These are phyloP conservation scores for Pyricularia sp. DNA, from an alignment of 2,329 filamentous ascomycete genomes.

Conservation along the genomic window DNA sequence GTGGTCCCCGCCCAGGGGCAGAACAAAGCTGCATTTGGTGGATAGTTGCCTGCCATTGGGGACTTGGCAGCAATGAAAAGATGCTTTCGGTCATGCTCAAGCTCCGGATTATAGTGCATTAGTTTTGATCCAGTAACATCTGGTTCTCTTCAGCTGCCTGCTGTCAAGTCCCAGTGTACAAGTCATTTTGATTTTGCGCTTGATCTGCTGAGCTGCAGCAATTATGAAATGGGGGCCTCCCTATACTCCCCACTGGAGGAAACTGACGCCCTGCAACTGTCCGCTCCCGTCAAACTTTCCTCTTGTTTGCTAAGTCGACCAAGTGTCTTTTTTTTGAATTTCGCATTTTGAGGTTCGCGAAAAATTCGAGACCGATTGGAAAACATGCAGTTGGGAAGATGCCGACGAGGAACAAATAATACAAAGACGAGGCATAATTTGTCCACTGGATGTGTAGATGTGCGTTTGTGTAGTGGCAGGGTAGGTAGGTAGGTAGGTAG, in stretches of 20 bases:
- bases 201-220: slow-evolving; percentile 1
- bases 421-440: background rate
- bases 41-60: background rate
- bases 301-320: background rate
- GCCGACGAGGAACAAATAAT: background rate
- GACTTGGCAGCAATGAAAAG: background rate
- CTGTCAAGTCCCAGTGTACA: background rate
- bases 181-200: background rate
- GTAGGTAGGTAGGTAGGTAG: background rate
- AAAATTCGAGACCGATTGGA: background rate
- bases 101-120: background rate
- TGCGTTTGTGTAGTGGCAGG: background rate
- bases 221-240: background rate
- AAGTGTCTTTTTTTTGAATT: background rate
- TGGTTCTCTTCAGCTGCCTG: background rate
- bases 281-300: background rate
- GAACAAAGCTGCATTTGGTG: background rate
- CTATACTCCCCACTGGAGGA: slow-evolving; percentile 3
- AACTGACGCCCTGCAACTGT: background rate
- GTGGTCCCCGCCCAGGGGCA: background rate
- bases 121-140: background rate
- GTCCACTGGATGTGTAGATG: background rate
- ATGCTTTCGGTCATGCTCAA: background rate
- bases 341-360: background rate
- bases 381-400: background rate